Conservation (phyloP, 1,284 basidiomycete genomes). For the Mrakiaceae sp. region DNA sequence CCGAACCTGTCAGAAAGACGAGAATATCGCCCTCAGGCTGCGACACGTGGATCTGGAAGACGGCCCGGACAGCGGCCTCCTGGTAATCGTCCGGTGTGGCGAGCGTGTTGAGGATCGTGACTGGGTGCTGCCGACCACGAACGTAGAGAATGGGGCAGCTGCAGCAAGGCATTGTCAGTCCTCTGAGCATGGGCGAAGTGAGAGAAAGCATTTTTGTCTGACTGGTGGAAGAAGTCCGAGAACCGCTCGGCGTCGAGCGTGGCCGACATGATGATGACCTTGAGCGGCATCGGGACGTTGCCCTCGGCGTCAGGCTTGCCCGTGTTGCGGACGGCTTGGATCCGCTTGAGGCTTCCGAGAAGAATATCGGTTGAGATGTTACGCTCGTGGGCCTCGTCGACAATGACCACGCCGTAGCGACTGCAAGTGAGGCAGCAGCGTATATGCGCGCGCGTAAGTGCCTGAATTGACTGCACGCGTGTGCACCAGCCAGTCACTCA, state of each 20-base stretch:
- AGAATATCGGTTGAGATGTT: constrained; percentile 89
- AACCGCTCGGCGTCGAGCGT: constrained; percentile 93
- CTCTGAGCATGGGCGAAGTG: not conserved
- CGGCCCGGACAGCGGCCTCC: constrained; percentile 76
- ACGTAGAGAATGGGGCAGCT: constrained; percentile 81
- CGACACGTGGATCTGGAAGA: constrained; percentile 79
- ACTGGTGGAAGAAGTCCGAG: constrained; percentile 74
- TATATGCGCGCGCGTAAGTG: not conserved
- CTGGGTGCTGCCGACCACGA: constrained; percentile 86
- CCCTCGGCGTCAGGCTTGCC: not conserved
- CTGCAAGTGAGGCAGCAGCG: constrained; percentile 39
- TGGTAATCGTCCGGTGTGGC: constrained; percentile 71
- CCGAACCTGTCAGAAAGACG: constrained; percentile 74
- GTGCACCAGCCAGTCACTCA: not conserved
- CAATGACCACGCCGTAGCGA: constrained; percentile 77
- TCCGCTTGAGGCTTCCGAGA: constrained; percentile 82
- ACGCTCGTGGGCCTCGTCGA: constrained; percentile 96
- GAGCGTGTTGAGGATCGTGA: constrained; percentile 69
- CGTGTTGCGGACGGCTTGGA: constrained; percentile 39
- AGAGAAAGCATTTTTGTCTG: not conserved
- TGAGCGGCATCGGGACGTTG: constrained; percentile 41
- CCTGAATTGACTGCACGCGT: not conserved
- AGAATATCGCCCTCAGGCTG: constrained; percentile 70
- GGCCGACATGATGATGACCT: constrained; percentile 93
- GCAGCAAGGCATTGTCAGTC: constrained; percentile 14